These are phyloP conservation scores for Harringtonia aguacate DNA, from an alignment of 2,329 filamentous ascomycete species.

Conservation along the genomic window DNA sequence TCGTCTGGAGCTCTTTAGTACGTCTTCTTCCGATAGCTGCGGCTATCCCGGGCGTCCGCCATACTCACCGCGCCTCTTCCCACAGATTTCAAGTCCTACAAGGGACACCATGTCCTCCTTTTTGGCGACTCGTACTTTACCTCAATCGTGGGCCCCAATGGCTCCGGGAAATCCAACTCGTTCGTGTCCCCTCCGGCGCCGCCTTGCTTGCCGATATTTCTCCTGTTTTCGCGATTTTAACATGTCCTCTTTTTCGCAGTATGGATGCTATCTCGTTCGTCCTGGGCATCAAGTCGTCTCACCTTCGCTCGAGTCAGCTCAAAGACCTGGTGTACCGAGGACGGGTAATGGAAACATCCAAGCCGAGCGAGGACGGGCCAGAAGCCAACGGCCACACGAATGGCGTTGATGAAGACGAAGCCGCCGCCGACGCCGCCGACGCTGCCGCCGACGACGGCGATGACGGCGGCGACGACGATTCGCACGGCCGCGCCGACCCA, in stretches of 20 bases:
- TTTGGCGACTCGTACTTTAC: slow-evolving; percentile 99
- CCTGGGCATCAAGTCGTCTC: slow-evolving; percentile 96
- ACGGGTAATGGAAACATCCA: slow-evolving; percentile 81
- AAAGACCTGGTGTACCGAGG: slow-evolving; percentile 95
- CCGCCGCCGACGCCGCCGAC: slow-evolving; percentile 34
- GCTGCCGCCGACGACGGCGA: slow-evolving; percentile 52
- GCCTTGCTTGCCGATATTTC: background rate
- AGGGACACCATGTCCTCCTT: slow-evolving; percentile 85
- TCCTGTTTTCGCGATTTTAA: background rate
- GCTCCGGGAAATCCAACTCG: slow-evolving; percentile 98
- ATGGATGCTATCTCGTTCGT: slow-evolving; percentile 99
- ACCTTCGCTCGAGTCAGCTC: slow-evolving; percentile 85
- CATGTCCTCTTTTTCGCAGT: slow-evolving; percentile 28
- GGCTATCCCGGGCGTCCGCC: background rate
- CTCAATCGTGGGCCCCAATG: slow-evolving; percentile 98
- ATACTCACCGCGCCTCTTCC: background rate
- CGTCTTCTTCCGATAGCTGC: slow-evolving; percentile 19
- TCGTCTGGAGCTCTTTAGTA: slow-evolving; percentile 87
- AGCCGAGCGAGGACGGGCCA: slow-evolving; percentile 72
- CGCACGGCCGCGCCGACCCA: slow-evolving; percentile 67
- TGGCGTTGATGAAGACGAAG: slow-evolving; percentile 50
- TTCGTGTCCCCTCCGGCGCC: slow-evolving; percentile 30
- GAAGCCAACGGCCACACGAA: slow-evolving; percentile 50
- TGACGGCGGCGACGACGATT: slow-evolving; percentile 49
- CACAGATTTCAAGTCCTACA: slow-evolving; percentile 97